Evolutionary conservation across 208 protist genomes (phyloP), one percentile per base, ranked within the genome.

Genomic region (Crithidia mellificae): DNA sequence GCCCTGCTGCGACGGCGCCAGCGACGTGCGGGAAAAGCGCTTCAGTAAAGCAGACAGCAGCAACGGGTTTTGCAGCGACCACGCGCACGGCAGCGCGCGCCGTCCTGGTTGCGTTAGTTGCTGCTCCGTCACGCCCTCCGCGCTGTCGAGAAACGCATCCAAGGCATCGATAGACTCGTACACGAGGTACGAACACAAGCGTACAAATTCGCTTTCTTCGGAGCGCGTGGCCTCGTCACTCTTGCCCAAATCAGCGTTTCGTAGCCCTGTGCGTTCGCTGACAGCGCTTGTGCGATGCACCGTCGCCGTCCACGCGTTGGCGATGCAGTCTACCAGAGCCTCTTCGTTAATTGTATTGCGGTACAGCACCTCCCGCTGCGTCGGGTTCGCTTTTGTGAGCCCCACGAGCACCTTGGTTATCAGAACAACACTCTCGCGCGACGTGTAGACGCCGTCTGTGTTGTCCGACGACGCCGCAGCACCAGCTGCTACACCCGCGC

Each of bases 11-110:
- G 17, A 14, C 14, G 43, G 20, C 17, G 51, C 36, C 53, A 74
- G 39, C 2, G 63, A 22, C 25, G 30, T 24, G 15, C 47, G 32
- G 12, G 47, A 32, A 41, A 77, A 81, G 25, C 68, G 47, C 25
- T 58, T 55, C 27, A 88, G 63, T 36, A 89, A 19, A 2, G 78
- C 81, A 7, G 75, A 46, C 24, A 89, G 34, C 36, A 92, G 19
- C 27, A 59, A 19, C 25, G 86, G 71, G 63, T 87, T 92, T 51
- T 86, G 81, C 51, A 76, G 30, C n/a, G 70, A 92, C 73, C 50
- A 79, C 39, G 49, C 29, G 32, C 50, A 64, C 17, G 64, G 22
- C 22, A 17, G 0, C n/a, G 29, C 19, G 8, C 7, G 12, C 14
- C 15, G 25, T 29, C 38, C 46, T 34, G 22, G 9, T 41, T 6